Evolutionary conservation across 2,329 filamentous ascomycete genomes (phyloP).

Genomic region (Phaeoacremonium minimum): DNA sequence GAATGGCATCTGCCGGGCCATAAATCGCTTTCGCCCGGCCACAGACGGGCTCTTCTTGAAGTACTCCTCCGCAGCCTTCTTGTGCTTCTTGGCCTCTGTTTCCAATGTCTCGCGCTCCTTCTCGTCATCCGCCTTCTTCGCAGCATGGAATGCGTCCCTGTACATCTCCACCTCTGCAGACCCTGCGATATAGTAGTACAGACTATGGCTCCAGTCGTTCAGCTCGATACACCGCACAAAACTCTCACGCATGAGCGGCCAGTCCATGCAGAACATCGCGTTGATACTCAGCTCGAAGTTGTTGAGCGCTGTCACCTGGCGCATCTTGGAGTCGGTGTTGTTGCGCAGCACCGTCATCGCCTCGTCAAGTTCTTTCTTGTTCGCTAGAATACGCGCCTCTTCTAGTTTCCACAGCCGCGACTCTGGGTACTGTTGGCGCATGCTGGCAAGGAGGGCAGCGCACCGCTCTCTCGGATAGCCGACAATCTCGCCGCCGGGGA

Average conservation of each 20-base stretch:
- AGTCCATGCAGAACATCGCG: constrained; percentile 75
- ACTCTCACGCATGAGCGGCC: constrained; percentile 65
- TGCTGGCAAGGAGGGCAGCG: constrained; percentile 61
- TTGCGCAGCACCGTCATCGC: constrained; percentile 62
- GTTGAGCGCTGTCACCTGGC: constrained; percentile 81
- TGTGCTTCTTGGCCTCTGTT: constrained; percentile 48
- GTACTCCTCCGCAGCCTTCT: constrained; percentile 62
- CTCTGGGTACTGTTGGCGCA: constrained; percentile 75
- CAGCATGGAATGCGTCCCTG: constrained; percentile 50
- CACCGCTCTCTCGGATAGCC: constrained; percentile 71
- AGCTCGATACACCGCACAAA: constrained; percentile 74
- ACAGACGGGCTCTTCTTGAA: constrained; percentile 68
- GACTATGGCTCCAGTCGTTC: constrained; percentile 84
- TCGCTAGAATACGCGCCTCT: constrained; percentile 72
- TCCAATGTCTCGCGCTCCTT: constrained; percentile 7
- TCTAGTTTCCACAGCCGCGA: constrained; percentile 85
- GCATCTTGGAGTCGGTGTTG: constrained; percentile 66
- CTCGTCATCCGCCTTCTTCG: constrained; percentile 11
- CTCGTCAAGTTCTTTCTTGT: constrained; percentile 59
- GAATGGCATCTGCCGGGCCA: constrained; percentile 85
- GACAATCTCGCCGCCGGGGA: constrained; percentile 57
- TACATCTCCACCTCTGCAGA: constrained; percentile 78
- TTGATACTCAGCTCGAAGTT: constrained; percentile 80
- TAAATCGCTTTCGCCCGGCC: constrained; percentile 82
- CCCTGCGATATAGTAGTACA: constrained; percentile 89